Evolutionary conservation across 2,329 filamentous ascomycete species (phyloP), one percentile per base, ranked within the genome.

Genomic region (Penicillium freii): DNA sequence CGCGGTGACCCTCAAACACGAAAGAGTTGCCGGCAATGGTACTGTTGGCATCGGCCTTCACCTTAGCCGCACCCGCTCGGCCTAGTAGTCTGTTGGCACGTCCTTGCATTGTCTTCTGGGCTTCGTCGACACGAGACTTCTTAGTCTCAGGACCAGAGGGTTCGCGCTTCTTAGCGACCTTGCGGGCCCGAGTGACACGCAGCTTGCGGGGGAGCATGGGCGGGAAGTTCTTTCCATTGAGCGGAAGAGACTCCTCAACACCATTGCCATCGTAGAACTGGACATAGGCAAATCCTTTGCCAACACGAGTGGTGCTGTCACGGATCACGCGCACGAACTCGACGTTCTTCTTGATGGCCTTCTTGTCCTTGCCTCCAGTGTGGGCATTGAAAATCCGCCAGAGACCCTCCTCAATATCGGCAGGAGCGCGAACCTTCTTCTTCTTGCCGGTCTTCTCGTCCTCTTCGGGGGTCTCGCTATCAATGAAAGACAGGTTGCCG

Each of bases 241-340:
- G 85, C 39, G 95, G 83, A 13, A 99, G 82, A 1, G 94, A 94
- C n/a, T 89, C 84, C 75, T 99, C 94, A 45, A 99, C 93, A 44
- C 88, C 82, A 68, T 95, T 97, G 61, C 82, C 85, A 68, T 97
- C 91, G 80, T 88, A 85, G 76, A 99, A 99, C 71, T 99, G 94
- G 17, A 99, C 93, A 69, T 99, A 99, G 61, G 95, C 95, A 71
- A 99, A 91, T 5, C 94, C 94, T 73, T 99, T 99, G 69, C 94
- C 92, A 31, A 99, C 91, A 49, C 95, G 86, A 8, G 95, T 99
- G 65, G 89, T 88, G 61, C 90, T 82, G 70, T 99, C 94, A 54
- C 94, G 87, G 50, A 97, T 85, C 21, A 99, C 92, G 34, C 94
- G 89, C 36, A 99, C 95, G 70, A 88, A 96, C 76, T 99, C 93